Evolutionary conservation across 2,329 filamentous ascomycete species (phyloP), one percentile per base, ranked within the genome.

Genomic region (Calonectria leucothoes): DNA sequence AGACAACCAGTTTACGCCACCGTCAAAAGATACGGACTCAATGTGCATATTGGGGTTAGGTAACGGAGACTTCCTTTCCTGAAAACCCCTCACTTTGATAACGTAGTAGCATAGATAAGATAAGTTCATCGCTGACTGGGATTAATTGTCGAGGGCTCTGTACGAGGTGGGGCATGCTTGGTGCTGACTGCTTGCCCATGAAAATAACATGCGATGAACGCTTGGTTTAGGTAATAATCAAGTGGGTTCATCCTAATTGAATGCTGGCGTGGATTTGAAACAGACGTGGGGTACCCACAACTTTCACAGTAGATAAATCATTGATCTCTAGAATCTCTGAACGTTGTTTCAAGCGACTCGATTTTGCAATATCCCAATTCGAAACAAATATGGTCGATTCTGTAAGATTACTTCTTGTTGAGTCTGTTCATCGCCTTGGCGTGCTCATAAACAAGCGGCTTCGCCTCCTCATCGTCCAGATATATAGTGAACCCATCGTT

Each of bases 401-500:
- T 0, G 25, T 23, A 33, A 8, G 10, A 4, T 20, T 33, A 64
- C 20, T 25, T 35, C 37, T 23, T 72, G 51, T 78, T 78, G 1
- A 78, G 72, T 6, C 73, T 79, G 37, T 86, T 83, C 73, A 88
- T 82, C 27, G 80, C 83, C 75, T 82, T 83, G 0, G 86, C 87
- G 71, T 89, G 87, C 66, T 86, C 80, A 71, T 87, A 87, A 4
- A 88, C 83, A 33, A 89, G 75, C 20, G 80, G 70, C 76, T 85
- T 79, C 0, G 87, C 87, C 79, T 90, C 85, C 4, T 84, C 83
- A 29, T 88, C 86, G 25, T 91, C 89, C 48, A 90, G 74, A 76
- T 85, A 91, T 70, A 91, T 89, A 5, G 89, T 91, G 77, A 91
- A 91, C 0, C 89, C 89, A 72, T 91, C 66, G 59, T 91, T 82